Conservation (phyloP, 805 yeast species). For the Hanseniaspora nectarophila region DNA sequence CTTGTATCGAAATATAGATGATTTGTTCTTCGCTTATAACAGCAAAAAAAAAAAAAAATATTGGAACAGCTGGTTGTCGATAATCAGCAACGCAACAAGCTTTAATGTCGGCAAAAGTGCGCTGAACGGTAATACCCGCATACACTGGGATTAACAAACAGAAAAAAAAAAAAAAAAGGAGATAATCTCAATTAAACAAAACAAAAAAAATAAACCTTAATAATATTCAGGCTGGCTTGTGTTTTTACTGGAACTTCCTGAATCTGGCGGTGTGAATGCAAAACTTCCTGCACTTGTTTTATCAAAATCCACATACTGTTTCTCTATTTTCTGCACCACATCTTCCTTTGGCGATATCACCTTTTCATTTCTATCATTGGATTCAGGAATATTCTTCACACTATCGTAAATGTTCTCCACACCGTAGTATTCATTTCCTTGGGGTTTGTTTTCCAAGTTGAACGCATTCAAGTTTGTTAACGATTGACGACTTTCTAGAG, state of each 20-base stretch:
- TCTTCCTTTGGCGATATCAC: neutral
- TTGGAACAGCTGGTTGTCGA: no score
- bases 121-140: no score
- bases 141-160: no score
- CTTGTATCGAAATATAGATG: no score
- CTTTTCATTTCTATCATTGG: neutral
- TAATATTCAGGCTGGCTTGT: neutral
- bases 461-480: neutral
- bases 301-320: neutral
- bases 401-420: neutral
- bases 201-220: no score
- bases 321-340: neutral
- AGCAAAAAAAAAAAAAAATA: no score
- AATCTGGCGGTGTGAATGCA: constrained; percentile 6
- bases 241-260: neutral
- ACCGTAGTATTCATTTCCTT: neutral
- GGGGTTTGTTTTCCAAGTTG: neutral
- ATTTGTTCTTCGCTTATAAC: no score
- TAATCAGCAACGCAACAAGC: no score
- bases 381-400: neutral
- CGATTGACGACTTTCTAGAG: neutral
- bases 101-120: no score
- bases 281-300: neutral
- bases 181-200: neutral
- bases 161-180: neutral